Percentiles rank a stretch among this genome's conserved stretches.
These are phyloP conservation scores for Podaxis pistillaris DNA, from an alignment of 768 basidiomycete genomes.

Conservation along the genomic window DNA sequence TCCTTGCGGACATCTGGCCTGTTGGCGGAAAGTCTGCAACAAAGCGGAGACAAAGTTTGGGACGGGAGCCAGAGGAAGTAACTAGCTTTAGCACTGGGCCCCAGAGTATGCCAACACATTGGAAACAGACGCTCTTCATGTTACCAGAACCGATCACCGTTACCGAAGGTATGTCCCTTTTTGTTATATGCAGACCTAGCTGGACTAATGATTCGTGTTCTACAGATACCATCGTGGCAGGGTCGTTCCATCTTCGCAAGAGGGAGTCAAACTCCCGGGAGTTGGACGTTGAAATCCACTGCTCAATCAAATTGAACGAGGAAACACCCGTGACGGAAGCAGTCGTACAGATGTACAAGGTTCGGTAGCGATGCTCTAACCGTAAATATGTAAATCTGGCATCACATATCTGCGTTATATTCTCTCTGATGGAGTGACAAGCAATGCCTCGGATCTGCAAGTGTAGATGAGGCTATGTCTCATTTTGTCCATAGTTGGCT, in stretches of 20 bases:
- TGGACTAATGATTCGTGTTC: constrained; percentile 2
- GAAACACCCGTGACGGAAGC: constrained; percentile 35
- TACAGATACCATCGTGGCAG: constrained; percentile 70
- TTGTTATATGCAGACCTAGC: background rate
- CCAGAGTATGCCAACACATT: constrained; percentile 84
- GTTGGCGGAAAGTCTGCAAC: constrained; percentile 65
- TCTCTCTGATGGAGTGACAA: no score
- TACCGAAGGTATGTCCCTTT: constrained; percentile 58
- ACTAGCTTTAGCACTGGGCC: constrained; percentile 93
- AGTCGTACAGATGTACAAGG: constrained; percentile 77
- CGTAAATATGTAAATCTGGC: no score
- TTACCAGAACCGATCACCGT: constrained; percentile 77
- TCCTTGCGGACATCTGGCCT: constrained; percentile 80
- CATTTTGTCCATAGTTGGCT: no score
- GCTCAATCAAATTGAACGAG: constrained; percentile 45
- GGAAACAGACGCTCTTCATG: constrained; percentile 94
- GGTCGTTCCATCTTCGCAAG: constrained; percentile 84
- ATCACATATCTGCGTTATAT: no score
- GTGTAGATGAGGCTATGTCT: no score
- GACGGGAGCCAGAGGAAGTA: constrained; percentile 45
- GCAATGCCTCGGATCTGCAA: no score
- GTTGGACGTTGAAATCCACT: constrained; percentile 90
- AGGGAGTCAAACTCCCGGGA: constrained; percentile 80
- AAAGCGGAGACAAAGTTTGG: constrained; percentile 56
- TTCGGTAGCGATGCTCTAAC: constrained; percentile 44